Conservation (phyloP, 768 basidiomycete genomes). For the Naganishia antarctica region DNA sequence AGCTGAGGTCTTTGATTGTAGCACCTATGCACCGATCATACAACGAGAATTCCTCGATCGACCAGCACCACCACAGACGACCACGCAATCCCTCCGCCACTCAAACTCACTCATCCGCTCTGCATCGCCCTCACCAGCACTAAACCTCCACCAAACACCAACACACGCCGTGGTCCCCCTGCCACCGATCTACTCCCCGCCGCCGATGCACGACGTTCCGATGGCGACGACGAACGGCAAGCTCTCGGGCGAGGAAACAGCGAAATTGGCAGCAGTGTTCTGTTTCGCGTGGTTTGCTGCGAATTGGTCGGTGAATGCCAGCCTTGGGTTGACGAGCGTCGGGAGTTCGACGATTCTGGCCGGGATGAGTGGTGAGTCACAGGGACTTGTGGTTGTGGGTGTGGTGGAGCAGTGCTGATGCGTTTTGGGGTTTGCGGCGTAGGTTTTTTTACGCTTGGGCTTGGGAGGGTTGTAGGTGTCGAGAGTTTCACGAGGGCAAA, state of each 20-base stretch:
- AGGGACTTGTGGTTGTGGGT: not conserved
- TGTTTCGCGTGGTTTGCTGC: conserved; percentile 86
- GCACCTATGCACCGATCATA: conserved; percentile 18
- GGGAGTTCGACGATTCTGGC: conserved; percentile 86
- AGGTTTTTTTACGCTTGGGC: conserved; percentile 89
- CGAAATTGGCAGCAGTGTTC: conserved; percentile 69
- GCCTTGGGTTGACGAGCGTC: conserved; percentile 83
- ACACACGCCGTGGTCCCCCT: not conserved
- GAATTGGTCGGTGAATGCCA: conserved; percentile 83
- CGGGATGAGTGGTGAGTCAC: conserved; percentile 72
- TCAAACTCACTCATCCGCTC: conserved; percentile 28
- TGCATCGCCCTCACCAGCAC: conserved; percentile 28
- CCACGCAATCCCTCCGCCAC: not conserved
- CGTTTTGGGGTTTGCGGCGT: conserved; percentile 21
- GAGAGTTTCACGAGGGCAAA: conserved; percentile 71
- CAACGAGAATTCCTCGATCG: not conserved
- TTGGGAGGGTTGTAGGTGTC: conserved; percentile 76
- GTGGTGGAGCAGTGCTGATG: not conserved
- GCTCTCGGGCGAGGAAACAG: conserved; percentile 66
- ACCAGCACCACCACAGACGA: conserved; percentile 13
- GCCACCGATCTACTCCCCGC: not conserved
- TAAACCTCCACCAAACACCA: conserved; percentile 21
- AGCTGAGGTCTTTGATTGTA: conserved; percentile 23
- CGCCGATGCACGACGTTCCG: not conserved
- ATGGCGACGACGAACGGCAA: not conserved